phyloP scores from a whole-genome alignment of 352 stramenopile genomes.

The Discostella stelligera region DNA sequence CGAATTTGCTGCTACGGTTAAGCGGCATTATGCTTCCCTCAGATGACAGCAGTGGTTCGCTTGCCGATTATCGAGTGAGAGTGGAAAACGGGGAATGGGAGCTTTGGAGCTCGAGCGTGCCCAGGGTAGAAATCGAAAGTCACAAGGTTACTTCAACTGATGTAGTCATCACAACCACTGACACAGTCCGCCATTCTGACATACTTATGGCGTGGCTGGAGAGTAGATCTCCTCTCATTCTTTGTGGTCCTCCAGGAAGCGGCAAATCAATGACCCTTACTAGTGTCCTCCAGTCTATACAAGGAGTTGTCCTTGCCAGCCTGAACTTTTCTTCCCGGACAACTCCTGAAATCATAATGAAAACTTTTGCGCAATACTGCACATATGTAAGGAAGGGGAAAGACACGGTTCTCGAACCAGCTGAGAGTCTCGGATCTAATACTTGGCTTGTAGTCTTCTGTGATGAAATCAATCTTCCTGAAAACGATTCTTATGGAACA shows the following conservation, averaged over 20 bases:
- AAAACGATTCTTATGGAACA: constrained; percentile 97
- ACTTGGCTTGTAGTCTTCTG: constrained; percentile 99
- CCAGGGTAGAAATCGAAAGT: constrained; percentile 95
- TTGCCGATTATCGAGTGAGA: constrained; percentile 96
- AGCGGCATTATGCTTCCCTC: constrained; percentile 87
- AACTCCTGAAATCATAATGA: constrained; percentile 97
- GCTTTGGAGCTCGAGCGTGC: constrained; percentile 94
- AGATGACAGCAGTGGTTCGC: constrained; percentile 65
- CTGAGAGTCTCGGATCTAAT: constrained; percentile 85
- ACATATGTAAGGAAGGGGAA: constrained; percentile 96
- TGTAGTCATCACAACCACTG: constrained; percentile 99
- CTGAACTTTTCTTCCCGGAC: constrained; percentile 99
- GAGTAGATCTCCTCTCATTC: constrained; percentile 87
- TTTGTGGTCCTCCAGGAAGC: constrained; percentile 82
- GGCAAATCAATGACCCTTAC: constrained; percentile 99
- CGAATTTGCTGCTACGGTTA: constrained; percentile 88
- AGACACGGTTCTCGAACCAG: constrained; percentile 93
- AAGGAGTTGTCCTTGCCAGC: constrained; percentile 96
- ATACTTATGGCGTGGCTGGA: constrained; percentile 96
- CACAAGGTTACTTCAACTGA: constrained; percentile 91
- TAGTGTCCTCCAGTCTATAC: constrained; percentile 94
- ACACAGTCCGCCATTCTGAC: constrained; percentile 98
- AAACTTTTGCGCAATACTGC: constrained; percentile 97
- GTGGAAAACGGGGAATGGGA: constrained; percentile 96
- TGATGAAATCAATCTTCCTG: constrained; percentile 99